These are phyloP conservation scores for Sugiyamaella floridensis DNA, from an alignment of 805 yeast genomes.

Conservation along the genomic window DNA sequence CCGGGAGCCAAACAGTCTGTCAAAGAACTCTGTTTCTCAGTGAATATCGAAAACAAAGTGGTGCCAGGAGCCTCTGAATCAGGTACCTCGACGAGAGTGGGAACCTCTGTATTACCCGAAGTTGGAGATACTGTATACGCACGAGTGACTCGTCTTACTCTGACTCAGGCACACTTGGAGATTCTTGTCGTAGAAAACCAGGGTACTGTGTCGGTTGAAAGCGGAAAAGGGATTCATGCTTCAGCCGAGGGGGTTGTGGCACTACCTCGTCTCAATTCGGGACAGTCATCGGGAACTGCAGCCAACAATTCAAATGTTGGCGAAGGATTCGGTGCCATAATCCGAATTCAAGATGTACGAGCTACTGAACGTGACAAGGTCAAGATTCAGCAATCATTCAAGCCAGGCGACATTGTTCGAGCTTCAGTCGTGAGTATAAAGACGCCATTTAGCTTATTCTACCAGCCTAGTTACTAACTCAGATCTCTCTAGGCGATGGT, in stretches of 20 bases:
- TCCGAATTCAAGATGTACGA: slow-evolving; percentile 81
- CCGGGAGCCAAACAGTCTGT: slow-evolving; percentile 14
- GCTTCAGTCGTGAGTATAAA: slow-evolving; percentile 46
- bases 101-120: slow-evolving; percentile 47
- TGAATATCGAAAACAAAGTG: slow-evolving; percentile 23
- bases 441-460: background rate
- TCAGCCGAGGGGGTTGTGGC: slow-evolving; percentile 23
- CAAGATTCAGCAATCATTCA: slow-evolving; percentile 66
- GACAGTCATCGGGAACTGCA: slow-evolving; percentile 18
- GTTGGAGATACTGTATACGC: slow-evolving; percentile 82
- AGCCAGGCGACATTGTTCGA: slow-evolving; percentile 88
- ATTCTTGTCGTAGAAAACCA: slow-evolving; percentile 61
- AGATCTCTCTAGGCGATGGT: slow-evolving; percentile 83
- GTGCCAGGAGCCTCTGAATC: slow-evolving; percentile 9
- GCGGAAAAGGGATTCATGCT: slow-evolving; percentile 60
- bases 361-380: slow-evolving; percentile 88
- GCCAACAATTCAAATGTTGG: slow-evolving; percentile 51
- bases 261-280: slow-evolving; percentile 4
- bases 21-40: slow-evolving; percentile 10
- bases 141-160: slow-evolving; percentile 57
- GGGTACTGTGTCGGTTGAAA: slow-evolving; percentile 49
- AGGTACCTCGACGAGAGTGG: slow-evolving; percentile 7
- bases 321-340: slow-evolving; percentile 80
- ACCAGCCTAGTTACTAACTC: background rate
- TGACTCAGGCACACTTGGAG: slow-evolving; percentile 71